phyloP scores from a whole-genome alignment of 345 rosid species.

The Linum usitatissimum region DNA sequence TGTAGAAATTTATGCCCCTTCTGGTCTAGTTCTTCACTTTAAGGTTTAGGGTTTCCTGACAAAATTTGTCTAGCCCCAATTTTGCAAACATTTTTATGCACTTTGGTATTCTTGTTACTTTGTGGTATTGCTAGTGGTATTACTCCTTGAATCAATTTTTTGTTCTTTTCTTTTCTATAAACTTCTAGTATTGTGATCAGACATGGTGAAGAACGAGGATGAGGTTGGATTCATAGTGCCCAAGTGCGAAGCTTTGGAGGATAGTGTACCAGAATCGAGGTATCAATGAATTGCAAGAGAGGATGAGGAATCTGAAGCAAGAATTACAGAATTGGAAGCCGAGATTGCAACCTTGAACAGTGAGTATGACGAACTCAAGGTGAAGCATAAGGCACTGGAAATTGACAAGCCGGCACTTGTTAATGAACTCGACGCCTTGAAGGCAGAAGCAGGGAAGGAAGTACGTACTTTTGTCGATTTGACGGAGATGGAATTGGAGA shows the following conservation, averaged over 20 bases:
- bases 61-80: too few species aligned
- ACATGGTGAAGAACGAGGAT: slow-evolving; percentile 14
- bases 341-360: slow-evolving; percentile 26
- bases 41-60: too few species aligned
- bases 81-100: too few species aligned
- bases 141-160: too few species aligned
- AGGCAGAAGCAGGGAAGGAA: slow-evolving; percentile 12
- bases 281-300: slow-evolving; percentile 11
- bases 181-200: slow-evolving; percentile 13
- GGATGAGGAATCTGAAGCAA: slow-evolving; percentile 26
- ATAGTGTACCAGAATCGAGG: slow-evolving; percentile 10
- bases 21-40: too few species aligned
- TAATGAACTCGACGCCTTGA: slow-evolving; percentile 19
- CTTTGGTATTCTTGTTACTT: background rate
- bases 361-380: slow-evolving; percentile 29
- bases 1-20: too few species aligned
- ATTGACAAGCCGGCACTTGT: slow-evolving; percentile 20
- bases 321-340: slow-evolving; percentile 29
- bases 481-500: slow-evolving; percentile 13
- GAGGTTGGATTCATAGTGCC: slow-evolving; percentile 11
- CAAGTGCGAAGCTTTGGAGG: background rate
- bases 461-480: slow-evolving; percentile 23
- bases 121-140: too few species aligned
- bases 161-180: background rate
- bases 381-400: slow-evolving; percentile 28